These are phyloP conservation scores for Oryza punctata DNA, from an alignment of 176 grass and related monocot genomes.

Conservation along the genomic window DNA sequence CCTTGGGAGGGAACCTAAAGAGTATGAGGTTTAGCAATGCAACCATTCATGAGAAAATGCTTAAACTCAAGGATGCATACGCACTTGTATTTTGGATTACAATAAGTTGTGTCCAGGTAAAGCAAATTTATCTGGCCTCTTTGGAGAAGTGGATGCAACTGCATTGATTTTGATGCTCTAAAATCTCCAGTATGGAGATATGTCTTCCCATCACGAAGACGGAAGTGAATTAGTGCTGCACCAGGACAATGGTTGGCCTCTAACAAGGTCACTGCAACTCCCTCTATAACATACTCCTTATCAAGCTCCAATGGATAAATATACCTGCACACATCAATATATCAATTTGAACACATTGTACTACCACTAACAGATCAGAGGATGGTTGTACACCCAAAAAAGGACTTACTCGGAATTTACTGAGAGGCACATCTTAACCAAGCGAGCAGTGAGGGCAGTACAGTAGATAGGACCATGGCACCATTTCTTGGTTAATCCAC, in stretches of 20 bases:
- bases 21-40: not conserved
- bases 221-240: constrained; percentile 66
- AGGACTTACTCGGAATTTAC: constrained; percentile 51
- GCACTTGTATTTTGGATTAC: constrained; percentile 79
- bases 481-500: constrained; percentile 75
- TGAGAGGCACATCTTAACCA: constrained; percentile 68
- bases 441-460: constrained; percentile 62
- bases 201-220: constrained; percentile 52
- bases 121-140: constrained; percentile 57
- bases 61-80: constrained; percentile 23
- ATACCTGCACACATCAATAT: constrained; percentile 44
- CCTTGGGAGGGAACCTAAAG: constrained; percentile 67
- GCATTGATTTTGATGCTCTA: constrained; percentile 69
- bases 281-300: constrained; percentile 63
- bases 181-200: constrained; percentile 84
- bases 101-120: constrained; percentile 84
- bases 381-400: not conserved
- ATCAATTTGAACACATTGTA: not conserved
- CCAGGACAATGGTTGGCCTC: constrained; percentile 85
- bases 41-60: constrained; percentile 12
- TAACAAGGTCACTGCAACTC: constrained; percentile 60
- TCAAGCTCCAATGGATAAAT: constrained; percentile 64
- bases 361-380: not conserved
- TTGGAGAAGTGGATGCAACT: constrained; percentile 58
- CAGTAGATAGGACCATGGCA: constrained; percentile 80